Evolutionary conservation across 768 basidiomycete species (phyloP), one percentile per base, ranked within the genome.

Genomic region (Suillus sp.): DNA sequence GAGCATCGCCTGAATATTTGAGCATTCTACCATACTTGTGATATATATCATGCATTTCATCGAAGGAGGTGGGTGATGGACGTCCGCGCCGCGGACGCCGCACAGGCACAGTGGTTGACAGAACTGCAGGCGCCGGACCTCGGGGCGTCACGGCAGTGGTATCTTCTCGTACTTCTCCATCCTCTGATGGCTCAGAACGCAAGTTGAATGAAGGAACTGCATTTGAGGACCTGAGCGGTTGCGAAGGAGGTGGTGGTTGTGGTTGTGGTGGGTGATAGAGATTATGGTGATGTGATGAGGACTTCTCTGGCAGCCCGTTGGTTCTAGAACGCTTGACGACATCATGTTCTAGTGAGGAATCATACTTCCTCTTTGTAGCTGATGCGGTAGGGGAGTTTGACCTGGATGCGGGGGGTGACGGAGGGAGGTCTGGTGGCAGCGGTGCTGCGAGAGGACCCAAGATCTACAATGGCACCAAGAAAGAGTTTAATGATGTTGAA

Each of bases 1-100:
- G 87, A 51, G 87, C 84, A 71, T 92, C 90, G 30, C 92, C 91
- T 1, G 92, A 92, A 71, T 91, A 92, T 76, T 95, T 93, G 72
- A 95, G 88, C 67, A 82, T 78, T 62, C 91, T 86, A 25, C 90
- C 93, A 22, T 84, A 82, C 4, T 75, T 76, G 67, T 91, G 86
- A 71, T 91, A 93, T 70, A 82, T 86, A 71, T 89, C 84, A 69
- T 92, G 85, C 47, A 92, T 78, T 43, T 76, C 78, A 60, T 90
- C 86, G 71, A 81, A 87, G 68, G 87, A 81, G 43, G 78, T 74
- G 4, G 65, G 66, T 35, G 78, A 71, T 45, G 80, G 77, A 71
- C 81, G 81, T 65, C 89, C 87, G 57, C 87, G 85, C 70, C 86
- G 86, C 8, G 89, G 89, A 14, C 89, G 81, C 56, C 87, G 84